These are phyloP conservation scores for Fragosphaeria purpurea DNA, from an alignment of 2,329 filamentous ascomycete species.

Conservation along the genomic window DNA sequence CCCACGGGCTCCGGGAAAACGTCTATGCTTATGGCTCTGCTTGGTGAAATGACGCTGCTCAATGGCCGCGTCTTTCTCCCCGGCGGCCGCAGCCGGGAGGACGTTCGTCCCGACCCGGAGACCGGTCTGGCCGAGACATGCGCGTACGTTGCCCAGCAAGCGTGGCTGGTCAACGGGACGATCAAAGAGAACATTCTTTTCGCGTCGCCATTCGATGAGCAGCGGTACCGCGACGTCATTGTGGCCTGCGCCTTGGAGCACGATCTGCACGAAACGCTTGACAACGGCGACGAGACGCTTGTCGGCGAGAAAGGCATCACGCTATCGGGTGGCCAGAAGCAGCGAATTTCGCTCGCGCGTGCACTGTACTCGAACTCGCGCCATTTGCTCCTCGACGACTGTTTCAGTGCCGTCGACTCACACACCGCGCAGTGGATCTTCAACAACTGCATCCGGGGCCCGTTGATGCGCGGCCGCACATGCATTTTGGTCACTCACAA, in stretches of 20 bases:
- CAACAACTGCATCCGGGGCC: conserved; percentile 79
- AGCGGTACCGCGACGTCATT: conserved; percentile 79
- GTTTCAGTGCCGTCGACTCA: conserved; percentile 90
- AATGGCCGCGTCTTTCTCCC: conserved; percentile 76
- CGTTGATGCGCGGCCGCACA: conserved; percentile 78
- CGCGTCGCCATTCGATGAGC: conserved; percentile 66
- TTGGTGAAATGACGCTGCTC: conserved; percentile 90
- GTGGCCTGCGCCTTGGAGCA: conserved; percentile 83
- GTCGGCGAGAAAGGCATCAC: conserved; percentile 97
- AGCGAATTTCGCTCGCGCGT: conserved; percentile 91
- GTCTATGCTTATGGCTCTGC: conserved; percentile 85
- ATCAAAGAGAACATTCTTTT: conserved; percentile 97
- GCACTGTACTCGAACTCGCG: conserved; percentile 93
- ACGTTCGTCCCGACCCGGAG: conserved; percentile 68
- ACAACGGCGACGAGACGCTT: conserved; percentile 83
- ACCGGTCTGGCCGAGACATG: conserved; percentile 85
- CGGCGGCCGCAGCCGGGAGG: conserved; percentile 74
- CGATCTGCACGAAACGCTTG: conserved; percentile 75
- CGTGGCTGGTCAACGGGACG: conserved; percentile 92
- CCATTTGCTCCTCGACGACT: conserved; percentile 87
- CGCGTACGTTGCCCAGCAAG: conserved; percentile 92
- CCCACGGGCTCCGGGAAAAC: conserved; percentile 94
- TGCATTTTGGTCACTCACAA: conserved; percentile 97
- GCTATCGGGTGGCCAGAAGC: conserved; percentile 92
- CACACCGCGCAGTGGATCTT: conserved; percentile 99